Percentiles rank a stretch among this genome's conserved stretches.
phyloP scores from a whole-genome alignment of 345 rosid species.

The Ceriops zippeliana region DNA sequence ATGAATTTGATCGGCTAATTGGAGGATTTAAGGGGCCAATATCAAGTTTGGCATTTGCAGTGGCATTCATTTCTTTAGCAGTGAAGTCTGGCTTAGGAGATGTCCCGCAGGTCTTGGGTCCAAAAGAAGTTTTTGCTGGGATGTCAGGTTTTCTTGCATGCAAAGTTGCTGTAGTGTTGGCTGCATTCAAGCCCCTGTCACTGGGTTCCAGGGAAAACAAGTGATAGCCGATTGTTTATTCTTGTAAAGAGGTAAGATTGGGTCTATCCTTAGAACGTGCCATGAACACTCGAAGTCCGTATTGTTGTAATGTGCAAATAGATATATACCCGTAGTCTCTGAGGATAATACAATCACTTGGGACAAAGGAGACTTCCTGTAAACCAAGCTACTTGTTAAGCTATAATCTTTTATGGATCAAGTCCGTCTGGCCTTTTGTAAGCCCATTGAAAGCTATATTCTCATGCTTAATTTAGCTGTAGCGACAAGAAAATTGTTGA shows the following conservation, averaged over 20 bases:
- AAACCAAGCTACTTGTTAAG: too few species aligned
- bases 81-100: conserved; percentile 40
- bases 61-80: conserved; percentile 41
- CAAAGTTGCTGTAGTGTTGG: conserved; percentile 76
- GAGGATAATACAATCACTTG: too few species aligned
- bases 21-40: conserved; percentile 45
- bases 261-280: neutral
- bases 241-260: neutral
- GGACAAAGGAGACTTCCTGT: too few species aligned
- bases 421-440: too few species aligned
- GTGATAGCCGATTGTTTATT: conserved; percentile 12
- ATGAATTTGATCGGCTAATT: conserved; percentile 5
- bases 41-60: conserved; percentile 40
- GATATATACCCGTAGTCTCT: too few species aligned
- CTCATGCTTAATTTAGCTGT: too few species aligned
- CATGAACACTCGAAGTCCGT: neutral
- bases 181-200: conserved; percentile 64
- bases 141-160: conserved; percentile 78
- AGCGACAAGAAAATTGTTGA: too few species aligned
- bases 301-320: neutral
- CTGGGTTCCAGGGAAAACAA: conserved; percentile 28
- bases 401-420: too few species aligned
- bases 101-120: conserved; percentile 33
- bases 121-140: conserved; percentile 69
- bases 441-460: too few species aligned